Percentiles rank a stretch among this genome's conserved stretches.
Conservation (phyloP, 2,329 filamentous ascomycete genomes). For the Arthroderma sp. region DNA sequence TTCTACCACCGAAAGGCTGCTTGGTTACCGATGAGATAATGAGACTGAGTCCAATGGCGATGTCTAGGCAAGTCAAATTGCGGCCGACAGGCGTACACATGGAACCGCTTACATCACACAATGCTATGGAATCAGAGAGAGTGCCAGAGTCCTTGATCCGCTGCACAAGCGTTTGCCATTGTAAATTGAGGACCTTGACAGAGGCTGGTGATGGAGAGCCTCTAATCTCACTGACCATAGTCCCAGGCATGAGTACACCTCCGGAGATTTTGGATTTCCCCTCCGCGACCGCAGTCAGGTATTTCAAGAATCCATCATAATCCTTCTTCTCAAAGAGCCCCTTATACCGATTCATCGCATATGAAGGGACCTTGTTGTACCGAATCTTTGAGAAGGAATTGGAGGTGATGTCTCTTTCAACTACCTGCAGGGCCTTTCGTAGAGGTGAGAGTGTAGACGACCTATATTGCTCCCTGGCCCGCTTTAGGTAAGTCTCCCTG, state of each 20-base stretch:
- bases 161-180: slow-evolving; percentile 47
- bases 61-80: slow-evolving; percentile 38
- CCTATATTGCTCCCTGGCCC: slow-evolving; percentile 42
- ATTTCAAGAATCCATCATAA: slow-evolving; percentile 35
- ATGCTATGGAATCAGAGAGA: slow-evolving; percentile 40
- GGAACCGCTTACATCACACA: slow-evolving; percentile 46
- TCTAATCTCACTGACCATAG: slow-evolving; percentile 30
- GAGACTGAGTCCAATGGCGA: slow-evolving; percentile 43
- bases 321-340: slow-evolving; percentile 40
- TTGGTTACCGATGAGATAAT: slow-evolving; percentile 41
- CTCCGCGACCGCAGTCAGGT: slow-evolving; percentile 36
- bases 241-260: slow-evolving; percentile 42
- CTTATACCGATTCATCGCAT: slow-evolving; percentile 44
- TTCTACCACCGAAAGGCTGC: slow-evolving; percentile 40
- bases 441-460: slow-evolving; percentile 38
- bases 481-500: slow-evolving; percentile 40
- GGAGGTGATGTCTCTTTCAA: slow-evolving; percentile 40
- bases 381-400: slow-evolving; percentile 43
- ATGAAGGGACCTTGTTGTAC: slow-evolving; percentile 43
- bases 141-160: slow-evolving; percentile 43
- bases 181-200: slow-evolving; percentile 26
- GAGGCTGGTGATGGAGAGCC: not conserved
- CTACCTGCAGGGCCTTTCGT: slow-evolving; percentile 35
- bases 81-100: slow-evolving; percentile 37
- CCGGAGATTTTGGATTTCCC: slow-evolving; percentile 42